phyloP scores from a whole-genome alignment of 345 rosid genomes.

The Bruguiera gymnorhiza region DNA sequence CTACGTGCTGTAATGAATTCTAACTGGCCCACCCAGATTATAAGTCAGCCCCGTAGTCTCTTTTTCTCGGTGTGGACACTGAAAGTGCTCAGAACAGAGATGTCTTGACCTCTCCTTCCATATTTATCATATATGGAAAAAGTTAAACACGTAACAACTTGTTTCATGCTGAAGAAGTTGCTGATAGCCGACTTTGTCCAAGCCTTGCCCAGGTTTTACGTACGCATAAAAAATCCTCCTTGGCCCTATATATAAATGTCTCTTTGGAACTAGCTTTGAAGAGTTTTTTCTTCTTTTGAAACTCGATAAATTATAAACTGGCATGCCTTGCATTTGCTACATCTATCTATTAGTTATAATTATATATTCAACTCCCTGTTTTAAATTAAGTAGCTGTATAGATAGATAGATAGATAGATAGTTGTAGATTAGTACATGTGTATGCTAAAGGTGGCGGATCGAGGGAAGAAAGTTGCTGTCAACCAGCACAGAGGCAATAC shows the following conservation, averaged over 20 bases:
- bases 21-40: not conserved
- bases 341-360: not conserved
- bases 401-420: not conserved
- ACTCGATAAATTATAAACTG: too few species aligned
- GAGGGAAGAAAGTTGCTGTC: not conserved
- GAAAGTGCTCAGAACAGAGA: too few species aligned
- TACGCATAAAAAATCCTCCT: not conserved
- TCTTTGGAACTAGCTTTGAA: not conserved
- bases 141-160: not conserved
- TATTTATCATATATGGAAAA: too few species aligned
- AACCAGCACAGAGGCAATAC: not conserved
- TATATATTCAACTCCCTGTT: not conserved
- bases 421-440: not conserved
- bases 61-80: not conserved
- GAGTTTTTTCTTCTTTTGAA: not conserved
- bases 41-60: not conserved
- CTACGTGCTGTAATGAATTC: not conserved
- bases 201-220: not conserved
- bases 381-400: too few species aligned
- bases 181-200: not conserved
- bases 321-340: too few species aligned
- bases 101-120: too few species aligned
- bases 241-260: not conserved
- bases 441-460: conserved; percentile 41
- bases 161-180: not conserved